These are phyloP conservation scores for Globomyces pollinis-pini DNA, from an alignment of 192 early-diverging fungal genomes.

Conservation along the genomic window DNA sequence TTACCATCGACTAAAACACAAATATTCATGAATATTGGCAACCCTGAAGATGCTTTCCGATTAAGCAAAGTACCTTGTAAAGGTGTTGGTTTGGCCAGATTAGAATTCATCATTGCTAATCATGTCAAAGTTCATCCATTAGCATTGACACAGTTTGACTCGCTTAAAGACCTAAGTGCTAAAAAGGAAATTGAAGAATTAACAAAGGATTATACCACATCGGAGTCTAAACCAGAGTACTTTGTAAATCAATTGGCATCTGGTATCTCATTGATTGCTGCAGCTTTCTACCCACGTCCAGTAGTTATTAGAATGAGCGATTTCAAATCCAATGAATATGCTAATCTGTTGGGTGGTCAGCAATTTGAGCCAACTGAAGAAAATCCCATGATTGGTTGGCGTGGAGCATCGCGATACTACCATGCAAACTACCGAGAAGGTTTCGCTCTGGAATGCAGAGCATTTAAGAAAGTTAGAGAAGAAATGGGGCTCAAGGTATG, in stretches of 20 bases:
- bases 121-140: conserved; percentile 19
- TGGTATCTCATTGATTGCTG: conserved; percentile 15
- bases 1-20: conserved; percentile 4
- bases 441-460: conserved; percentile 17
- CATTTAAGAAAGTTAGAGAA: conserved; percentile 5
- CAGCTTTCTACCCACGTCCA: conserved; percentile 14
- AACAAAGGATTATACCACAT: conserved; percentile 1
- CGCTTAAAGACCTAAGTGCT: conserved; percentile 1
- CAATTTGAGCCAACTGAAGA: conserved; percentile 15
- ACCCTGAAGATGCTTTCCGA: conserved; percentile 12
- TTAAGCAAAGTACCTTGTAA: not conserved
- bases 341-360: conserved; percentile 9
- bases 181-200: conserved; percentile 8
- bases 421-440: conserved; percentile 13
- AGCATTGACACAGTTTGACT: conserved; percentile 8
- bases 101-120: conserved; percentile 21
- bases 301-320: conserved; percentile 17
- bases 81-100: conserved; percentile 14
- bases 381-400: conserved; percentile 20
- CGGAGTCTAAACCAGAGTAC: conserved; percentile 10
- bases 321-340: conserved; percentile 18
- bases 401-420: conserved; percentile 17
- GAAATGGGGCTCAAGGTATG: conserved; percentile 20
- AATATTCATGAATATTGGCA: conserved; percentile 16
- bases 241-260: conserved; percentile 11